phyloP scores from a whole-genome alignment of 306 rosid genomes.

The Chamaecrista fasciculata region DNA sequence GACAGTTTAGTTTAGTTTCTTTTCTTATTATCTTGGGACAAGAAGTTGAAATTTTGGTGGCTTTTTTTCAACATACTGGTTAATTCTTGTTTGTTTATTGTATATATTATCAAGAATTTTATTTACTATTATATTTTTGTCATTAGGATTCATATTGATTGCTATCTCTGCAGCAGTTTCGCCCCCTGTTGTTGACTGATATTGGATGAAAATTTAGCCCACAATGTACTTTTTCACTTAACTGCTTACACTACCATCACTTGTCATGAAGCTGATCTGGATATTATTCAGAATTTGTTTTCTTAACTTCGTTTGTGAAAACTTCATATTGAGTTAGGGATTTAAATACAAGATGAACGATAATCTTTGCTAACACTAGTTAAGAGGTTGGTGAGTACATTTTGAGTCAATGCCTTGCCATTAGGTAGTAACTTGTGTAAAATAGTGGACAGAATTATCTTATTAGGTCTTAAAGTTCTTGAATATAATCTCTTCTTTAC shows the following conservation, averaged over 20 bases:
- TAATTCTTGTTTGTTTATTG: constrained; percentile 7
- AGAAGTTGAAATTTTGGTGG: not conserved
- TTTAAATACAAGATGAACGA: not conserved
- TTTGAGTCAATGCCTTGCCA: not conserved
- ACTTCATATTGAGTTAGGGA: not conserved
- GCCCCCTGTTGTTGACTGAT: not conserved
- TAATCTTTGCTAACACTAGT: not conserved
- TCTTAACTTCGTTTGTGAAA: not conserved
- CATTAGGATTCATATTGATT: not conserved
- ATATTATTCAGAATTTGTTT: not conserved
- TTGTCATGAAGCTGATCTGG: not conserved
- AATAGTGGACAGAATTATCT: constrained; percentile 1
- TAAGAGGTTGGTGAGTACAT: not conserved
- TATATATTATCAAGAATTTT: not conserved
- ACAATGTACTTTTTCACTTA: not conserved
- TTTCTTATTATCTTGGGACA: not conserved
- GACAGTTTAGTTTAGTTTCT: not conserved
- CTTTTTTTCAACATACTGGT: not conserved
- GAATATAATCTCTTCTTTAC: constrained; percentile 6
- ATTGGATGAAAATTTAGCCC: not conserved
- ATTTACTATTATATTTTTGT: not conserved
- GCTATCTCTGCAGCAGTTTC: not conserved
- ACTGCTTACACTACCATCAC: not conserved
- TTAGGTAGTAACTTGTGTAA: constrained; percentile 1
- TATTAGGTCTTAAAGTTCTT: not conserved